Evolutionary conservation across 164 flowering plant species (phyloP), one percentile per base, ranked within the genome.

Genomic region (Vitis rupestris): DNA sequence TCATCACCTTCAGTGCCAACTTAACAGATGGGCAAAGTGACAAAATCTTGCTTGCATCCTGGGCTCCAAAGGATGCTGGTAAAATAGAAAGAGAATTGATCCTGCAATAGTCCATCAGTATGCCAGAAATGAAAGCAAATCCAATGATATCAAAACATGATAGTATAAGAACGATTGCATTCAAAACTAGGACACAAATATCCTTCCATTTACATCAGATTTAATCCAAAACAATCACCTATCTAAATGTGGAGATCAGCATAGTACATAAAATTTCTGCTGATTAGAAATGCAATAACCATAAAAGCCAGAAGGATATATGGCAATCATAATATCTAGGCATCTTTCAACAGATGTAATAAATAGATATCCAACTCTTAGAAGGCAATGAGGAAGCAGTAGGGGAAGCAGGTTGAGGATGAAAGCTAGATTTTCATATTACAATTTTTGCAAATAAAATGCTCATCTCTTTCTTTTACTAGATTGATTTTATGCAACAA

Each of bases 31-130:
- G 90, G 72, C 96, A 90, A 70, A 77, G 84, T 13, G 87, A 85
- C 71, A 95, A 71, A 74, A 93, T 82, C 82, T 90, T 90, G 54
- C 81, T 79, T 73, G 98, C 98, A 85, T 95, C 99, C 76, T 89
- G 92, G 15, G 78, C 66, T 31, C 83, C 86, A 80, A 87, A 89
- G 68, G 87, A 85, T 64, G 96, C 49, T 57, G 98, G 92, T 68
- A 95, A 78, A 67, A 95, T 87, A 27, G 98, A 80, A 67, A 93
- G 94, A 59, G 92, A 83, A 75, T 91, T 93, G 73, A 91, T 82
- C 98, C 99, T 95, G 91, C 71, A 83, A 29, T 14, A 3, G 30
- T 56, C 66, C 69, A 65, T 48, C 14, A 59, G 13, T 30, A 71
- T 9, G 61, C 49, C 31, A 74, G 59, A 16, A 59, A 70, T 2